Evolutionary conservation across 176 grass and related monocot genomes (phyloP).

Genomic region (Aegilops sharonensis): DNA sequence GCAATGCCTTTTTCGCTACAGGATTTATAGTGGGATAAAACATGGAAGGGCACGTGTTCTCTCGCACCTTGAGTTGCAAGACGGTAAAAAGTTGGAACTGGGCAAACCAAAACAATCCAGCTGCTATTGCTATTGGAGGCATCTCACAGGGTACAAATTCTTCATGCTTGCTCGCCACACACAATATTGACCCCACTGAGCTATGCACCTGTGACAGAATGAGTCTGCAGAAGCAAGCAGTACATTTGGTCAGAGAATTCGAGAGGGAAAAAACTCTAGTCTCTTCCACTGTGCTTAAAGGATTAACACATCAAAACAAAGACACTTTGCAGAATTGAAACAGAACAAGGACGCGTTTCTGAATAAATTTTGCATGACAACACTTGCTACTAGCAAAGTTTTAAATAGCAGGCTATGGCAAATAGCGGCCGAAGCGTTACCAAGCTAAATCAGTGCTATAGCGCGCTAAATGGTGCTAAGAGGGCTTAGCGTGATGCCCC

Average conservation of each 20-base stretch:
- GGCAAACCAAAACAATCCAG: not conserved
- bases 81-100: not conserved
- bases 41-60: not conserved
- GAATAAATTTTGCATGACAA: not conserved
- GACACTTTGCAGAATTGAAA: not conserved
- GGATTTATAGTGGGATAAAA: not conserved
- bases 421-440: no score
- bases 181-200: slow-evolving; percentile 54
- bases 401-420: no score
- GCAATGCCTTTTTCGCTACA: not conserved
- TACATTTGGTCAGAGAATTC: no score
- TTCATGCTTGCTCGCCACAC: slow-evolving; percentile 24
- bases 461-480: no score
- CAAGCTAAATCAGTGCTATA: no score
- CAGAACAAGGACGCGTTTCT: not conserved
- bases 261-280: no score
- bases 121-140: slow-evolving; percentile 8
- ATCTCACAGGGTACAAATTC: slow-evolving; percentile 45
- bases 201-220: slow-evolving; percentile 57
- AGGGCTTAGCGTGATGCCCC: no score
- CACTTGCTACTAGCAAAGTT: not conserved
- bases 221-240: slow-evolving; percentile 47
- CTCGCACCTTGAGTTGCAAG: not conserved
- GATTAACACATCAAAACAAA: not conserved
- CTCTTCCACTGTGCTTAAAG: not conserved